These are phyloP conservation scores for Termitomyces sp. DNA, from an alignment of 768 basidiomycete genomes.

Conservation along the genomic window DNA sequence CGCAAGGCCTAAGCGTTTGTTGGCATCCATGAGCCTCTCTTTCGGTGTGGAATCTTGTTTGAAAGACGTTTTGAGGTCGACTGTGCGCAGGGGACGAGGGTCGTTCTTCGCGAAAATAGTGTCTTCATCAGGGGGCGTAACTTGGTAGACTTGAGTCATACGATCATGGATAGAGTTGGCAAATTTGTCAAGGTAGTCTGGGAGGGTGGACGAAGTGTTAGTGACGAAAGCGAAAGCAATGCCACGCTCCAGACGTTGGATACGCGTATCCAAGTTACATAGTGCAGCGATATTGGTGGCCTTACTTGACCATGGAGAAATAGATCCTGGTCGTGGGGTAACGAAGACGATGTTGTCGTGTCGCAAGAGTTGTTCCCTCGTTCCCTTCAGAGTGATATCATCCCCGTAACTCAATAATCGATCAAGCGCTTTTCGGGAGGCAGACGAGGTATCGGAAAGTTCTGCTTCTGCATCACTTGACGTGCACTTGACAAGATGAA, in stretches of 20 bases:
- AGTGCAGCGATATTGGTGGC: constrained; percentile 92
- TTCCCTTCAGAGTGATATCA: constrained; percentile 49
- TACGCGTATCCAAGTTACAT: constrained; percentile 70
- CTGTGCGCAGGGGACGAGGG: constrained; percentile 33
- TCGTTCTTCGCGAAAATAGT: constrained; percentile 56
- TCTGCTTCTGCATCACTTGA: constrained; percentile 42
- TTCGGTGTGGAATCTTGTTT: constrained; percentile 40
- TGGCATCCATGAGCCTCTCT: constrained; percentile 69
- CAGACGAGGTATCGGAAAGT: constrained; percentile 42
- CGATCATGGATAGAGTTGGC: constrained; percentile 85
- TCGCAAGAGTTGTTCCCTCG: constrained; percentile 32
- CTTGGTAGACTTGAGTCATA: constrained; percentile 86
- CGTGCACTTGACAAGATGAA: constrained; percentile 78
- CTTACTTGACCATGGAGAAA: constrained; percentile 99
- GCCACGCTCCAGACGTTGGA: constrained; percentile 88
- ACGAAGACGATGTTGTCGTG: constrained; percentile 60
- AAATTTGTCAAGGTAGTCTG: constrained; percentile 49
- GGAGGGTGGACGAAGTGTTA: constrained; percentile 37
- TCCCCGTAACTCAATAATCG: constrained; percentile 86
- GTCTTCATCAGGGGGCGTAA: constrained; percentile 54
- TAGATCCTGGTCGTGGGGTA: constrained; percentile 81
- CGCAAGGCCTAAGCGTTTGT: constrained; percentile 85
- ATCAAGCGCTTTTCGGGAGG: constrained; percentile 52
- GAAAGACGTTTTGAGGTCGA: constrained; percentile 45
- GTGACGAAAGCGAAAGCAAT: constrained; percentile 58